These are phyloP conservation scores for Pythium biforme DNA, from an alignment of 352 stramenopile species.

Conservation along the genomic window DNA sequence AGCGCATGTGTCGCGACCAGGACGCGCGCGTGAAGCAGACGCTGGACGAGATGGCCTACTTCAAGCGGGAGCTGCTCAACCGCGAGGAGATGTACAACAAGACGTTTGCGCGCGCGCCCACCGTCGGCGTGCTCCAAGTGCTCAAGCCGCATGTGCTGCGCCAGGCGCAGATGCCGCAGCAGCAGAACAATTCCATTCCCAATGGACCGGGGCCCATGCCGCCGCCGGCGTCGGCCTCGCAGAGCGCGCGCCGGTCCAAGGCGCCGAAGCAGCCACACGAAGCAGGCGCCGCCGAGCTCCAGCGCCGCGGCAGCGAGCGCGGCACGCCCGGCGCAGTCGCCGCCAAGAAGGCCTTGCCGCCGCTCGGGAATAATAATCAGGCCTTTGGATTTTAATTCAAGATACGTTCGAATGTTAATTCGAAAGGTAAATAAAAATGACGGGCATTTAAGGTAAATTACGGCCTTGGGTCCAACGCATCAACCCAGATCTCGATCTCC, in stretches of 20 bases:
- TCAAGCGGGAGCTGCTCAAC: conserved; percentile 92
- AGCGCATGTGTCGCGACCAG: conserved; percentile 58
- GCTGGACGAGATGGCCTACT: conserved; percentile 91
- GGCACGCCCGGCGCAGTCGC: conserved; percentile 13
- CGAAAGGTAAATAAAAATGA: too few relatives aligned
- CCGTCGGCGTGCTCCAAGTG: conserved; percentile 89
- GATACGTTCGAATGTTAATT: neutral
- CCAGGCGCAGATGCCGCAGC: conserved; percentile 38
- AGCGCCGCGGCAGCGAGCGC: conserved; percentile 50
- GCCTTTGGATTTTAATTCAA: conserved; percentile 18
- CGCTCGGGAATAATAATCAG: conserved; percentile 56
- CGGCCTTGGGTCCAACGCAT: neutral
- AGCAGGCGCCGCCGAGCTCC: conserved; percentile 33
- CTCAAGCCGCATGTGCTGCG: conserved; percentile 73
- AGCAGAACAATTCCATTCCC: too few relatives aligned
- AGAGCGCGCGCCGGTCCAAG: too few relatives aligned
- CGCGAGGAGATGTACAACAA: conserved; percentile 95
- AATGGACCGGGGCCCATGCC: neutral
- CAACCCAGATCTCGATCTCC: conserved; percentile 10
- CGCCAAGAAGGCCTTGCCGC: conserved; percentile 47
- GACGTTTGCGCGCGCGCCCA: conserved; percentile 81
- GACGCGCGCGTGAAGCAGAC: conserved; percentile 66
- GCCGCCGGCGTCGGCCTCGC: neutral
- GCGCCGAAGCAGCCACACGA: conserved; percentile 29
- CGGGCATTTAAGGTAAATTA: too few relatives aligned